phyloP scores from a whole-genome alignment of 2,329 filamentous ascomycete species.

The Cytospora chrysosperma region DNA sequence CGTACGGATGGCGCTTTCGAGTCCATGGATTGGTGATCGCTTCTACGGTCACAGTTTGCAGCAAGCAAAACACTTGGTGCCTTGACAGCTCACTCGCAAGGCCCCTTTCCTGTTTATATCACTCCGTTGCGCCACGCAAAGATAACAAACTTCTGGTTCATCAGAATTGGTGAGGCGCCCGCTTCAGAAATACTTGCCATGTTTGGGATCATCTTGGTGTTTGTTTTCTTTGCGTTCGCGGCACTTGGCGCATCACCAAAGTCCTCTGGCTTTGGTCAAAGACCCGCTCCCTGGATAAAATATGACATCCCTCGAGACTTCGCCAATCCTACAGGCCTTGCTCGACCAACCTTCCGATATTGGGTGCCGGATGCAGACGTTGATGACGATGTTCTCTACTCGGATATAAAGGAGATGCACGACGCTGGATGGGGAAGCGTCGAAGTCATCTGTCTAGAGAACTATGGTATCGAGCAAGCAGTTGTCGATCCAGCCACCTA shows the following conservation, averaged over 20 bases:
- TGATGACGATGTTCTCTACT: constrained; percentile 16
- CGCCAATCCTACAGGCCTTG: constrained; percentile 8
- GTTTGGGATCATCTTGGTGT: background rate
- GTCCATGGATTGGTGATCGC: too few relatives aligned
- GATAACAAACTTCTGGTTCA: background rate
- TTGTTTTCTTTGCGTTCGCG: background rate
- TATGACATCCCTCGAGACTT: constrained; percentile 8
- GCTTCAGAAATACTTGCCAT: background rate
- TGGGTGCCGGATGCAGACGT: constrained; percentile 17
- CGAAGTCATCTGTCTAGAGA: constrained; percentile 12
- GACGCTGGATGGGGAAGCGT: constrained; percentile 13
- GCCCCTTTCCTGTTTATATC: background rate
- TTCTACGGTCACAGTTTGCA: background rate
- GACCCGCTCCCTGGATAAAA: constrained; percentile 9
- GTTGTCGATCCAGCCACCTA: constrained; percentile 12
- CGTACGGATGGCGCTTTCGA: background rate
- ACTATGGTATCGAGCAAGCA: constrained; percentile 15
- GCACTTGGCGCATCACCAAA: constrained; percentile 3
- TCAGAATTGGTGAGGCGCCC: background rate
- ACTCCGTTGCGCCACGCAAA: background rate
- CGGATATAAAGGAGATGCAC: constrained; percentile 7
- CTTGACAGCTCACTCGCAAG: background rate
- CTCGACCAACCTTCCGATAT: constrained; percentile 13
- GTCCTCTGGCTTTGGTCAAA: constrained; percentile 4
- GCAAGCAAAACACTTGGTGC: too few relatives aligned